Evolutionary conservation across 2,329 filamentous ascomycete genomes (phyloP).

Genomic region (Xylaria sp.): DNA sequence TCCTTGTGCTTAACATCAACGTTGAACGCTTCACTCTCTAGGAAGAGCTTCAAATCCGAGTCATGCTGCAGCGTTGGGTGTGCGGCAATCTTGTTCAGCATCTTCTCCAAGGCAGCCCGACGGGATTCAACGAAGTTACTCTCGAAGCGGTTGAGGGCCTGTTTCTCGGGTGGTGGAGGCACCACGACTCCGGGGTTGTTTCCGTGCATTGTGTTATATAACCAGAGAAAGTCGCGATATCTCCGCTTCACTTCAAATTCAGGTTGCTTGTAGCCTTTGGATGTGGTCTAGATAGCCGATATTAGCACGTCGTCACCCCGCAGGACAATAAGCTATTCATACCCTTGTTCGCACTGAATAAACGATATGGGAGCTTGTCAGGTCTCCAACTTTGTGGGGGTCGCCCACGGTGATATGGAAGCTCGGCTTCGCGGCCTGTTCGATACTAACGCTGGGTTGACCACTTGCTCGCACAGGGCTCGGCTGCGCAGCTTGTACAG

Average conservation of each 20-base stretch:
- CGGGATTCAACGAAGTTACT: conserved; percentile 95
- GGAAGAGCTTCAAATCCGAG: conserved; percentile 91
- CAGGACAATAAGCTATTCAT: conserved; percentile 39
- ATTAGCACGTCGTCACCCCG: conserved; percentile 17
- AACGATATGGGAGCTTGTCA: conserved; percentile 97
- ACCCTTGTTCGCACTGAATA: conserved; percentile 96
- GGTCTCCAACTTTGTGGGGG: conserved; percentile 95
- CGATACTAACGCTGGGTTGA: conserved; percentile 86
- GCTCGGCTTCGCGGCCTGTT: conserved; percentile 90
- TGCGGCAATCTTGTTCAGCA: conserved; percentile 94
- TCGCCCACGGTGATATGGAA: conserved; percentile 95
- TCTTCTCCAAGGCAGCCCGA: conserved; percentile 91
- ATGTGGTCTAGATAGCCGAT: conserved; percentile 75
- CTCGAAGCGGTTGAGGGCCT: conserved; percentile 95
- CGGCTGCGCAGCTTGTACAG: conserved; percentile 68
- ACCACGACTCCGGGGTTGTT: conserved; percentile 97
- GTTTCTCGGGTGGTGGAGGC: conserved; percentile 96
- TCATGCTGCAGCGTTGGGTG: conserved; percentile 94
- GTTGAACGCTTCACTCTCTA: conserved; percentile 96
- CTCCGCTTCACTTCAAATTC: conserved; percentile 94
- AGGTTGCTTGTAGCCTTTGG: conserved; percentile 91
- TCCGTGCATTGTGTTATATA: conserved; percentile 92
- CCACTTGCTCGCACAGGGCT: conserved; percentile 63
- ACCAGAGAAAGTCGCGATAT: conserved; percentile 97
- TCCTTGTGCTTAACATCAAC: conserved; percentile 98